Base-by-base conservation (phyloP, 495 filamentous ascomycete species). In the Astrothelium macrocarpum region DNA sequence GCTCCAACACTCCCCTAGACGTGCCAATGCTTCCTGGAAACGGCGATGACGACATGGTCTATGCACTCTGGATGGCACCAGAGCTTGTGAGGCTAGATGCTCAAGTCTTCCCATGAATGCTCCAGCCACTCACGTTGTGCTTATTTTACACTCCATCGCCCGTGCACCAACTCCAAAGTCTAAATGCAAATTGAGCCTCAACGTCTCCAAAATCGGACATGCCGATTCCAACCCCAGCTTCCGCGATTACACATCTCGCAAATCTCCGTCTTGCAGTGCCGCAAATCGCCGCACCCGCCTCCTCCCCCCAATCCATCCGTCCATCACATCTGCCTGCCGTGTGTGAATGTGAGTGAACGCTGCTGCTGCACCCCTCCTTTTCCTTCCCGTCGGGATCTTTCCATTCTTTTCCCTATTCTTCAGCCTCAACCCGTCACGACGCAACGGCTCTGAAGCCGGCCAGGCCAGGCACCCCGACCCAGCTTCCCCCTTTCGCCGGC, bases 221-320 rank as follows among this genome's bases (percentile, higher is more conserved):
- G 49, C 49, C 49, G 49, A 56, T 56, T 25, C 34, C n/a, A n/a
- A 20, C 9, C n/a, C 14, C 45, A 49, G 11, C 45, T 5, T 49
- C 45, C 5, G 12, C 12, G 43, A 20, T 49, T 49, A 5, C 43
- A 49, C 10, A 49, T 29, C 49, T 56, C 49, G 49, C 49, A 56
- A 56, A 56, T 56, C 49, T 56, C 49, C 49, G 49, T 56, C 20
- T 20, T 56, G 49, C 45, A 23, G 26, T 25, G 49, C 49, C 49
- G 49, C 49, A 56, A 4, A 26, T 28, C 12, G 12, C 20, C 49
- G 43, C 25, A n/a, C 9, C 25, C 5, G 5, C 25, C 25, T 11
- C 20, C 16, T 49, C 45, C 5, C n/a, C 5, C 10, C 5, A 12
- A n/a, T 12, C 45, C n/a, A 49, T 49, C 16, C 45, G 18, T n/a